phyloP scores from a whole-genome alignment of 768 basidiomycete genomes.

The Suillus fuscotomentosus region DNA sequence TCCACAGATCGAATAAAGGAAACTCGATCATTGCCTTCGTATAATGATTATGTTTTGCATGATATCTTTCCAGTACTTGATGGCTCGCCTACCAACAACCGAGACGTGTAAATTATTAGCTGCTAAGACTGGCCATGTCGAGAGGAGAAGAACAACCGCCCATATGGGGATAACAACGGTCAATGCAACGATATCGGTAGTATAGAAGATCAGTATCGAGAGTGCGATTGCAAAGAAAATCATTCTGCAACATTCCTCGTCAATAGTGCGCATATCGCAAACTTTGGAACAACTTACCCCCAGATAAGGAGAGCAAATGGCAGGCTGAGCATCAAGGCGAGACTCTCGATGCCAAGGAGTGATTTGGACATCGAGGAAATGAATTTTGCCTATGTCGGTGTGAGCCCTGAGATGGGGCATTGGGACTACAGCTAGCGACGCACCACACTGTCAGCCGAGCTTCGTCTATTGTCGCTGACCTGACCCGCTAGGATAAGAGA shows the following conservation, averaged over 20 bases:
- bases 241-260: slow-evolving; percentile 4
- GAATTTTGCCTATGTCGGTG: slow-evolving; percentile 14
- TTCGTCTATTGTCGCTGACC: slow-evolving; percentile 26
- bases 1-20: not conserved
- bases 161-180: slow-evolving; percentile 5
- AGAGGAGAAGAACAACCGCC: not conserved
- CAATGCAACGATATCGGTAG: slow-evolving; percentile 1
- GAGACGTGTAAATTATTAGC: not conserved
- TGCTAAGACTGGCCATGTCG: slow-evolving; percentile 1
- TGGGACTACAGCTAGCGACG: slow-evolving; percentile 7
- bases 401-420: not conserved
- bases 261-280: not conserved
- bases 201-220: slow-evolving; percentile 6
- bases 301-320: slow-evolving; percentile 33
- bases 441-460: slow-evolving; percentile 28
- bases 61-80: not conserved
- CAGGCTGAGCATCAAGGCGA: slow-evolving; percentile 32
- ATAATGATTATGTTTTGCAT: not conserved
- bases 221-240: slow-evolving; percentile 11
- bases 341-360: slow-evolving; percentile 21
- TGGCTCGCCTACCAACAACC: not conserved
- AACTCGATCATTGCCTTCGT: not conserved
- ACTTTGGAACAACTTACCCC: slow-evolving; percentile 19
- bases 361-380: slow-evolving; percentile 14
- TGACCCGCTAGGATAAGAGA: slow-evolving; percentile 37